Base-by-base conservation (phyloP, 164 flowering plant species). In the Brasenia schreberi region DNA sequence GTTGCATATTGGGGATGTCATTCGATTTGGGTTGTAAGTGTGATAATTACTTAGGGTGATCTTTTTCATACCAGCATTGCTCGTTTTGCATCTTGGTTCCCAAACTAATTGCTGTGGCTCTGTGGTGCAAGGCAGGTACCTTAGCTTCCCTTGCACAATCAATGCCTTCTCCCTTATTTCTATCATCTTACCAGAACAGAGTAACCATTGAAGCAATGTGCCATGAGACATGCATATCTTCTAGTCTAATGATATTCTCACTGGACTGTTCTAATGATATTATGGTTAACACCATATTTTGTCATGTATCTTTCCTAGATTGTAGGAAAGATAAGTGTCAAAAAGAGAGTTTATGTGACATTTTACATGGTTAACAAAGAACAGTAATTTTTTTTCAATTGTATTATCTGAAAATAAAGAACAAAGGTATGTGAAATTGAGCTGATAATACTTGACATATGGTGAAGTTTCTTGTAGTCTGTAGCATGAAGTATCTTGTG, bases 11-110 rank as follows among this genome's bases (percentile, higher is more conserved):
- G 99, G 99, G 77, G 97, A 92, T 73, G 91, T 95, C 68, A 79
- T 95, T 67, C 93, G 96, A 44, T 95, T 95, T 82, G 99, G 99
- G 78, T 86, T 77, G 99, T 95, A 72, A 83, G 99, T 76, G 5
- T 60, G 14, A 65, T 62, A 17, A 17, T 65, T 63, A 53, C 18
- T 18, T n/a, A 7, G 66, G 19, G 4, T 23, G 27, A 23, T 23
- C 27, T 63, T 62, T 45, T 45, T 7, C 12, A 12, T 1, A 18
- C 6, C 19, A 23, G 33, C 6, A 62, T 19, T 62, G 64, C 12
- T 62, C 64, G 23, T 62, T 9, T 18, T 18, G 7, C 64, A 19
- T 64, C 7, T 42, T 12, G 43, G 45, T 39, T 64, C 19, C 5
- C 5, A 45, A 12, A 7, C 12, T 45, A 45, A 45, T 12, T 45